Percentiles rank a stretch among this genome's conserved stretches.
Evolutionary conservation across 2,329 filamentous ascomycete species (phyloP).

Genomic region (Hymenoscyphus fructigenus): DNA sequence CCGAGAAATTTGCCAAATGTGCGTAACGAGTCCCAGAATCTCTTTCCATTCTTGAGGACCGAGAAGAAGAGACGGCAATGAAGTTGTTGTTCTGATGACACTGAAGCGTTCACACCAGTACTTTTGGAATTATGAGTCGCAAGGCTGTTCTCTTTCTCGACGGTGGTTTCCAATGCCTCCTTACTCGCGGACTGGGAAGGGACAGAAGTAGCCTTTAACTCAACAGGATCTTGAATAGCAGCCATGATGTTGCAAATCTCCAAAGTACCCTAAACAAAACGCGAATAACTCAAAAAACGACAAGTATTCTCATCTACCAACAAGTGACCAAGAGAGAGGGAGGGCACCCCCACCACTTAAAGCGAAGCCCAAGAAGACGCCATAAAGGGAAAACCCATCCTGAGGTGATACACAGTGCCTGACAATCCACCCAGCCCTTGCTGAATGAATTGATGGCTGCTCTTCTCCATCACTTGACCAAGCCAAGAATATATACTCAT

Average conservation of each 20-base stretch:
- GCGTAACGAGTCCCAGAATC: not conserved
- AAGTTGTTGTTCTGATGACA: not conserved
- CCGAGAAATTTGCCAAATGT: constrained; percentile 49
- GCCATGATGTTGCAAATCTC: not conserved
- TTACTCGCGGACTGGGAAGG: not conserved
- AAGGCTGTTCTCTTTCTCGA: not conserved
- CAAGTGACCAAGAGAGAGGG: not conserved
- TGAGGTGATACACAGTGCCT: not conserved
- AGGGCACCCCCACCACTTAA: not conserved
- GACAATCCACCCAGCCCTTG: not conserved
- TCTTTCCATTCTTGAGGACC: not conserved
- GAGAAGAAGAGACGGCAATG: not conserved
- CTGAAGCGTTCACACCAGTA: not conserved
- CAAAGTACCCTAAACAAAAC: not conserved
- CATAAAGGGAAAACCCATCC: not conserved
- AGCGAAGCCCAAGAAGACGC: not conserved
- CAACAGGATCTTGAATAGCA: not conserved
- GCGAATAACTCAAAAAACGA: not conserved
- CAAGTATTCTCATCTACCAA: not conserved
- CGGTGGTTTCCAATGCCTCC: not conserved
- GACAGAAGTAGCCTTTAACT: not conserved
- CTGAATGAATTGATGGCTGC: not conserved
- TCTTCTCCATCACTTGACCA: not conserved
- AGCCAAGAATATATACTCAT: not conserved
- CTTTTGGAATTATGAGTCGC: not conserved